Conservation (phyloP, 805 yeast species). For the Kluyveromyces wickerhamii region DNA sequence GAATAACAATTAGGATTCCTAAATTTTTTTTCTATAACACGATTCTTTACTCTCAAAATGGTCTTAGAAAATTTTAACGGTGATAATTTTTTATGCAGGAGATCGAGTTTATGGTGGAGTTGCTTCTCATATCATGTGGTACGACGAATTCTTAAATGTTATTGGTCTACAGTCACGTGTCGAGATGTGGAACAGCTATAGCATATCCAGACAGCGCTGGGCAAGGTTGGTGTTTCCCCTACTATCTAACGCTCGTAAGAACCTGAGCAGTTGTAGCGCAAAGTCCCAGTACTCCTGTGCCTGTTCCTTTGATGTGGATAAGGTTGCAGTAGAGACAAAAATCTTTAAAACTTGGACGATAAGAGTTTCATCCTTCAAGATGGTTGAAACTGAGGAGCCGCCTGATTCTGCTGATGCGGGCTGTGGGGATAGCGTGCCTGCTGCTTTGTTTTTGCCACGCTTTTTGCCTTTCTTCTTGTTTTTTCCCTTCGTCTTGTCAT, state of each 20-base stretch:
- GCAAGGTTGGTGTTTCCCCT: conserved; percentile 21
- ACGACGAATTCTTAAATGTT: background rate
- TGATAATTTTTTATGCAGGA: background rate
- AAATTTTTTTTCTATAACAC: too few species aligned
- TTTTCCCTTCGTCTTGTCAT: background rate
- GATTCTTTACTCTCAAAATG: too few species aligned
- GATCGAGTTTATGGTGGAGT: too few species aligned
- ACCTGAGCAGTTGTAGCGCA: conserved; percentile 28
- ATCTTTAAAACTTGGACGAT: conserved; percentile 25
- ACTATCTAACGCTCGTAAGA: conserved; percentile 24
- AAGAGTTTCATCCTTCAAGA: conserved; percentile 25
- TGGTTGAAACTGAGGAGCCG: conserved; percentile 12
- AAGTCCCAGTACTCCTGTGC: conserved; percentile 30
- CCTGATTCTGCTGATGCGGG: too few species aligned
- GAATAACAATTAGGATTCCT: too few species aligned
- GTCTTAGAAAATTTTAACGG: conserved; percentile 1
- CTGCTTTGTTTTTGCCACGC: background rate
- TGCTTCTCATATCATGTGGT: background rate
- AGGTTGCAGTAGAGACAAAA: conserved; percentile 25
- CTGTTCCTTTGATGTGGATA: conserved; percentile 14
- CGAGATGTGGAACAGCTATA: too few species aligned
- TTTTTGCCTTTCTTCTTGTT: conserved; percentile 4
- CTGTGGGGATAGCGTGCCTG: too few species aligned
- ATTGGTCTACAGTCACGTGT: conserved; percentile 16
- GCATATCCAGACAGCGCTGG: conserved; percentile 19